A percentile compares a stretch with the other conserved stretches of the same genome.
phyloP scores from a whole-genome alignment of 306 rosid species.

The Cucurbita maxima region DNA sequence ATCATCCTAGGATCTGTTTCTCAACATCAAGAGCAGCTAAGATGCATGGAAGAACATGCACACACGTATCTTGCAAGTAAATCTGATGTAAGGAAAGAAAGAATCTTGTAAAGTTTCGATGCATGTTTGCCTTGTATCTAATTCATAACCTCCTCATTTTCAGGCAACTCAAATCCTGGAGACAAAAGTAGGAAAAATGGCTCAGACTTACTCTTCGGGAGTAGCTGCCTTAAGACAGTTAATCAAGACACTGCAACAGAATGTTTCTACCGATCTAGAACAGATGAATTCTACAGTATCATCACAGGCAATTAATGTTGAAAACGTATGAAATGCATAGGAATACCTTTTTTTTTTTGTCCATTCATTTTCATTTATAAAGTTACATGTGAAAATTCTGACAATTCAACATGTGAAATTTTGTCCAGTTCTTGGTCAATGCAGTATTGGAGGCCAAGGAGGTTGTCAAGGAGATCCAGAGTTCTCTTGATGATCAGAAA shows the following conservation, averaged over 20 bases:
- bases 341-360: neutral
- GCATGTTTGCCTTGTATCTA: conserved; percentile 8
- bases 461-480: conserved; percentile 42
- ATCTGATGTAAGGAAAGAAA: conserved; percentile 55
- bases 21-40: conserved; percentile 61
- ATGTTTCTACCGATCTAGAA: conserved; percentile 58
- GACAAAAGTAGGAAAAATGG: conserved; percentile 53
- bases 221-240: conserved; percentile 43
- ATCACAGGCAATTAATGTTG: conserved; percentile 44
- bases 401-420: conserved; percentile 1
- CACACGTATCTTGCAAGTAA: conserved; percentile 42
- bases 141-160: conserved; percentile 5
- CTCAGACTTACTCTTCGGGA: conserved; percentile 54
- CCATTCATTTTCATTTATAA: neutral
- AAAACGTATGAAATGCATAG: conserved; percentile 29
- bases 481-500: conserved; percentile 61
- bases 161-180: conserved; percentile 67
- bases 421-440: conserved; percentile 49
- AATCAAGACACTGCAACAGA: conserved; percentile 37
- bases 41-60: conserved; percentile 62
- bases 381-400: neutral
- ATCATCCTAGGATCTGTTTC: conserved; percentile 52
- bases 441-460: conserved; percentile 54
- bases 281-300: conserved; percentile 39
- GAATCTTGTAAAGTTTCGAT: neutral